Base-by-base conservation (phyloP, 2,329 filamentous ascomycete species). In the Nigrospora sphaerica region DNA sequence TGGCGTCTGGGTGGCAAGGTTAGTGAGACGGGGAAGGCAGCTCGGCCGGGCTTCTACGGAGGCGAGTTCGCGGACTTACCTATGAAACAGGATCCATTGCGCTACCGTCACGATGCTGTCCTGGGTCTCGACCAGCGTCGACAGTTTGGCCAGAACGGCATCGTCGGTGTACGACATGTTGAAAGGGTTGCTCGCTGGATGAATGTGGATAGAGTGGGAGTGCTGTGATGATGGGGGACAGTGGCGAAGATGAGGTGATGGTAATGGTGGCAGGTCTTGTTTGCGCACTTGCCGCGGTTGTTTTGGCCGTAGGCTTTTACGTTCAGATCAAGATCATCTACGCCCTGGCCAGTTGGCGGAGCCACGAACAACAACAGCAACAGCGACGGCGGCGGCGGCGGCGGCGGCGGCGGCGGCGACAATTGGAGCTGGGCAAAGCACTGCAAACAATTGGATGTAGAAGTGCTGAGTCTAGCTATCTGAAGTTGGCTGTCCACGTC, bases 61-160 rank as follows among this genome's bases (percentile, higher is more conserved):
- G 17, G 39, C 42, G 46, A 44, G 50, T 33, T 48, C 42, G 49
- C 48, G 47, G 42, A 54, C 65, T 52, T 82, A 95, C 90, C 90
- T 86, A 70, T 98, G 92, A 65, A 98, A 98, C 86, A 98, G 95
- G 51, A 98, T 93, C 95, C 95, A 98, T 82, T 97, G 92, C 48
- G 93, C 90, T 52, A 95, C 91, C 33, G 88, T 92, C 50, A 95
- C 81, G 61, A 98, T 97, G 69, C 90, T 95, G 64, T 98, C 93
- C 65, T 98, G 92, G 12, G 90, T 95, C 70, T 98, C 95, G 68
- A 95, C 96, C 52, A 98, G 80, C 37, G 90, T 88, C 32, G 91
- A 95, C 45, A 98, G 84, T 73, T 96, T 96, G 45, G 92, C 89
- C 65, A 91, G 82, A 46, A 98, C 90, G 40, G 90, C 88, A 71